Evolutionary conservation across 2,329 filamentous ascomycete genomes (phyloP).

Genomic region (Clonostachys chloroleuca): DNA sequence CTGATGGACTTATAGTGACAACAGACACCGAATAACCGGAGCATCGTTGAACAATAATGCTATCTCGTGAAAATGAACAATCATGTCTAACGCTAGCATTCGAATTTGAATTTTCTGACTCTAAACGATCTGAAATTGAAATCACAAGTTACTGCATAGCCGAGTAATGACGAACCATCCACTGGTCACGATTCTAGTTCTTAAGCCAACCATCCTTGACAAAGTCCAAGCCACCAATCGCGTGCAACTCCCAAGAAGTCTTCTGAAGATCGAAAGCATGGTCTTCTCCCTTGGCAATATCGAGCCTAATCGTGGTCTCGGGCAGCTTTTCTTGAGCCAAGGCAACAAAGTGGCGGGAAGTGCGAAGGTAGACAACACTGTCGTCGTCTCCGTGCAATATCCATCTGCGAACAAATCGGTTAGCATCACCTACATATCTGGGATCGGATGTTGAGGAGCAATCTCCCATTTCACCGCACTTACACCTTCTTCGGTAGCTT

Average conservation of each 20-base stretch:
- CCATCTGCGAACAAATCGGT: neutral
- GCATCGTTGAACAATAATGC: no score
- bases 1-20: no score
- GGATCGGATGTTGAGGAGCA: no score
- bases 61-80: no score
- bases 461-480: neutral
- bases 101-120: no score
- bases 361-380: neutral
- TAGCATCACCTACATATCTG: neutral
- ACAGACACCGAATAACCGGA: no score
- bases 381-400: conserved; percentile 3
- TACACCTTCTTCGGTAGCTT: conserved; percentile 9
- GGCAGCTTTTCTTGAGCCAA: conserved; percentile 4
- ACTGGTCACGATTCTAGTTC: neutral
- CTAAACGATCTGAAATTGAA: no score
- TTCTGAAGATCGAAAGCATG: conserved; percentile 13
- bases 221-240: conserved; percentile 8
- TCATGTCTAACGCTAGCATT: no score
- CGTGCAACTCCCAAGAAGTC: conserved; percentile 7
- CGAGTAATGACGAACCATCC: no score
- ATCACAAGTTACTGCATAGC: no score
- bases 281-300: conserved; percentile 8
- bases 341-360: conserved; percentile 5
- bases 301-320: conserved; percentile 5
- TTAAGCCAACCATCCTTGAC: conserved; percentile 9